Percentiles rank a stretch among this genome's conserved stretches.
Evolutionary conservation across 2,329 filamentous ascomycete genomes (phyloP).

Genomic region (Paracamarosporium sp.): DNA sequence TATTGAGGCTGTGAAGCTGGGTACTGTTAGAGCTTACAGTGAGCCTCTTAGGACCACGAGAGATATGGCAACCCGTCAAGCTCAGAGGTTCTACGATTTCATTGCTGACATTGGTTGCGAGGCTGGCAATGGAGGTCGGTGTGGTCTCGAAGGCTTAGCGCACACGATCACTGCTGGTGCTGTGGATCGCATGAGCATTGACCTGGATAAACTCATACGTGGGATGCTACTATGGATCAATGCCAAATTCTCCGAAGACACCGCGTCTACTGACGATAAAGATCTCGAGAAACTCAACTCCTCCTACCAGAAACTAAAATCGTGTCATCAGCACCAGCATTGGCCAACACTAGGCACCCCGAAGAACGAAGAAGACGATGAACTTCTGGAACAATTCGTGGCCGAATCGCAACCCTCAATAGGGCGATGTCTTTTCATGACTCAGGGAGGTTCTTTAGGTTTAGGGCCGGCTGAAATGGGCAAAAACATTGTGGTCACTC

Average conservation of each 20-base stretch:
- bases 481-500: not conserved
- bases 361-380: not conserved
- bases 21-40: no score
- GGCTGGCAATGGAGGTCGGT: not conserved
- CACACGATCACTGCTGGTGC: not conserved
- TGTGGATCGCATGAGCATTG: not conserved
- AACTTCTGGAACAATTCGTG: not conserved
- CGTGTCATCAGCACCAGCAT: no score
- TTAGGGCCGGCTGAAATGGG: not conserved
- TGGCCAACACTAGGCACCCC: no score
- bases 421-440: not conserved
- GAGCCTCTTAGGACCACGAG: no score
- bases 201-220: not conserved
- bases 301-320: no score
- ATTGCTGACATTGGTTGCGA: not conserved
- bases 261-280: no score
- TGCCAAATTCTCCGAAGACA: no score
- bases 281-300: no score
- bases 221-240: not conserved
- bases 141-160: not conserved
- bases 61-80: no score
- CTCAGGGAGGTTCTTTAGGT: not conserved
- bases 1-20: no score
- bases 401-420: not conserved
- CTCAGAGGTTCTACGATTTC: not conserved